Base-by-base conservation (phyloP, 73 alveolate species). In the Paramecium bursaria region DNA sequence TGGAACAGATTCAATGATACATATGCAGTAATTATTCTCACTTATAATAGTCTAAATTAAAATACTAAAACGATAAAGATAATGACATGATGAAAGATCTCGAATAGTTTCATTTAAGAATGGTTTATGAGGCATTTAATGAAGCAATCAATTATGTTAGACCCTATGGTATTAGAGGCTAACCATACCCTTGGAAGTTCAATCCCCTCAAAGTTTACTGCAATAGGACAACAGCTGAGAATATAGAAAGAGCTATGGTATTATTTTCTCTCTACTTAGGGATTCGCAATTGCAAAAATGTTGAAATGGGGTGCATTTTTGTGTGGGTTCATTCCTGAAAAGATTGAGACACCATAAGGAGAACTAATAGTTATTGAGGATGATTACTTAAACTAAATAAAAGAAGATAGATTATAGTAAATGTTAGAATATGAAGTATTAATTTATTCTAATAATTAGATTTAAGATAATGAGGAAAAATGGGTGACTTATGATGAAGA, bases 141-240 rank as follows among this genome's bases (percentile, higher is more conserved):
- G 92, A 86, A 49, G 89, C 92, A 17, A 74, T 86, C 48, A 77
- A 86, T 48, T 75, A 75, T 27, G 61, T 86, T 44, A 39, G 92
- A 48, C 92, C 92, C 10, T 86, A 27, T 79, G 92, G 90, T 6
- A 39, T 74, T n/a, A 86, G 86, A 86, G 92, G 92, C 15, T 48
- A 74, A 46, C 92, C 92, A 4, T 47, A 75, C 22, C 92, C 92
- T 27, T 86, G 92, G 92, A 75, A 48, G 19, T 46, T 67, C 2
- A 60, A 86, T 50, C 80, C 90, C 31, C 29, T 50, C 29, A 75
- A 75, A 14, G 77, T 75, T 14, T 75, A 55, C 50, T 51, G 76
- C 30, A 73, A 46, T 13, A 22, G 50, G 33, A 74, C 80, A 22
- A 85, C 89, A 17, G 74, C 49, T 4, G 90, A 61, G 9, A 46